phyloP scores from a whole-genome alignment of 495 filamentous ascomycete species.

The Amphirosellinia nigrospora region DNA sequence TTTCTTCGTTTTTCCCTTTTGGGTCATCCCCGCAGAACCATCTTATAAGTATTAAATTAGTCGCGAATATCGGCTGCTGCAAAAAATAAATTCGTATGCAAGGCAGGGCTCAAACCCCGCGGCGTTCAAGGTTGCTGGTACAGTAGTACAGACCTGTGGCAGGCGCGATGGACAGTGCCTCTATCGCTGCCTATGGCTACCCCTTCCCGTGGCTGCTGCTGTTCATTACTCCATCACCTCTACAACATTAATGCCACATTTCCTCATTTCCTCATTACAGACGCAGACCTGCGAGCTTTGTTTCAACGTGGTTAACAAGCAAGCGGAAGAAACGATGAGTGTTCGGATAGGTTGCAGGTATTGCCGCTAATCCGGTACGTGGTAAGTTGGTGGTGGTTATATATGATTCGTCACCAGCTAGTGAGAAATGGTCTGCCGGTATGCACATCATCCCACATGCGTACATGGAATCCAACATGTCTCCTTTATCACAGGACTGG shows the following conservation, averaged over 20 bases:
- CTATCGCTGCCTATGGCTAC: too few species aligned
- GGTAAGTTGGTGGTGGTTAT: slow-evolving; percentile 6
- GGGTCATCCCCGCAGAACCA: neutral
- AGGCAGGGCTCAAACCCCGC: neutral
- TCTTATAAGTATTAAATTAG: too few species aligned
- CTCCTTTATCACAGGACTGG: slow-evolving; percentile 18
- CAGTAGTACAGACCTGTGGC: too few species aligned
- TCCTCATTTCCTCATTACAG: too few species aligned
- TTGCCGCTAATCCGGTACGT: slow-evolving; percentile 11
- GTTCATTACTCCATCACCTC: too few species aligned
- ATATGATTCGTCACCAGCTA: neutral
- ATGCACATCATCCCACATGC: slow-evolving; percentile 22
- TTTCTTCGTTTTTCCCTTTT: neutral
- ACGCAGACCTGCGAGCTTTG: neutral
- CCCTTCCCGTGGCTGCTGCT: too few species aligned
- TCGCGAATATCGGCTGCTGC: slow-evolving; percentile 16
- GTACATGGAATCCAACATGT: slow-evolving; percentile 11
- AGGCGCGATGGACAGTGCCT: too few species aligned
- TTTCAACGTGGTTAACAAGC: slow-evolving; percentile 13
- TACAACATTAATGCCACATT: too few species aligned
- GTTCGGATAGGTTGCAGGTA: neutral
- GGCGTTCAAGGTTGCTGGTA: too few species aligned
- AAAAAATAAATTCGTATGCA: neutral
- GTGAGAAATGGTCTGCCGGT: neutral
- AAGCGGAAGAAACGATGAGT: neutral